Base-by-base conservation (phyloP, 179 eudicot species). In the Dionaea muscipula region DNA sequence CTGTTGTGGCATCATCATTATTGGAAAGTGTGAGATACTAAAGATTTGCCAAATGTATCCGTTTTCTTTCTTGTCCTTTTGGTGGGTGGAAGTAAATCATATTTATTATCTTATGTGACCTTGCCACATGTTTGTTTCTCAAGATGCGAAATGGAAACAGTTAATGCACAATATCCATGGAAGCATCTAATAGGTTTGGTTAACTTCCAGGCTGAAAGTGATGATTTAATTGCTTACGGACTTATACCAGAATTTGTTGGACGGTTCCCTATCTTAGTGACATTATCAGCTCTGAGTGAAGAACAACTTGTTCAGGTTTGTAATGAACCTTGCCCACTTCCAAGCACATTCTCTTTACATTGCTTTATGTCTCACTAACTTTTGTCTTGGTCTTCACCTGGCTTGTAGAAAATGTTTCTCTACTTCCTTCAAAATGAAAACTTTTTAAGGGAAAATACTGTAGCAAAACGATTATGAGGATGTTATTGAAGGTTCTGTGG, bases 201-300 rank as follows among this genome's bases (percentile, higher is more conserved):
- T 28, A 44, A 40, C n/a, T 51, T 72, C 25, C 74, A 82, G 89
- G 89, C 75, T 61, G 89, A 82, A 57, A 82, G 85, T 65, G 71
- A 85, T 61, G 89, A 82, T 69, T 77, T 82, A 15, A 82, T 82
- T 47, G 73, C 89, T 20, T 82, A 82, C 51, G 89, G 89, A 26
- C 72, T 82, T 44, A 82, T 82, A 63, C 89, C 89, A 17, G 89
- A 82, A 67, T 82, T 82, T 50, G 76, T 82, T 38, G 89, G 89
- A 39, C 77, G 89, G 40, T 79, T 82, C 61, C 85, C 89, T 13
- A 71, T 82, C 66, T 74, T 82, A 56, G 83, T 80, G 53, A 82
- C 72, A 57, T 77, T 82, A 73, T 62, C 83, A 49, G 84, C 89
- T 60, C 66, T 82, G 28, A 79, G 73, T 0, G 89, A 82, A 63